Conservation (phyloP, 208 protist species). For the Tetramitus jugosus region DNA sequence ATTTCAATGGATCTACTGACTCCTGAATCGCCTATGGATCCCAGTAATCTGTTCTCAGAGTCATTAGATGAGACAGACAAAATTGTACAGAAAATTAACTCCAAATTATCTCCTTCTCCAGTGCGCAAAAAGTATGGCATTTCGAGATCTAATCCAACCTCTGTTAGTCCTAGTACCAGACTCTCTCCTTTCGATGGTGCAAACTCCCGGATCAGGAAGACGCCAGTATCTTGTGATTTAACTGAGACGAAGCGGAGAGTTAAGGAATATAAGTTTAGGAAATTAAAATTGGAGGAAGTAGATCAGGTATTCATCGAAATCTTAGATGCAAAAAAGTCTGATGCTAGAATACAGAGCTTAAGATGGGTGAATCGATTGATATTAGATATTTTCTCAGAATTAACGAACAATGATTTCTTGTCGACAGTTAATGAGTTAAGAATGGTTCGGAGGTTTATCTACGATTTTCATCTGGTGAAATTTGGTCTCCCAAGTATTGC, state of each 20-base stretch:
- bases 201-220: neutral
- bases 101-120: too few relatives aligned
- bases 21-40: too few relatives aligned
- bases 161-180: neutral
- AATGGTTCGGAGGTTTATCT: neutral
- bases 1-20: too few relatives aligned
- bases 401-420: neutral
- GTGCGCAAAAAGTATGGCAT: neutral
- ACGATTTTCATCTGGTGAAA: neutral
- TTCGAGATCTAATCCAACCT: neutral
- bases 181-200: too few relatives aligned
- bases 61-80: too few relatives aligned
- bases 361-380: slow-evolving; percentile 4
- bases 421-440: neutral
- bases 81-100: too few relatives aligned
- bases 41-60: too few relatives aligned
- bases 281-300: neutral
- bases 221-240: too few relatives aligned
- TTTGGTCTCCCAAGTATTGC: neutral
- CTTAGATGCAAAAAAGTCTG: neutral
- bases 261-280: neutral
- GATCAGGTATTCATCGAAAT: neutral
- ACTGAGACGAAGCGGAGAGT: too few relatives aligned
- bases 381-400: slow-evolving; percentile 6
- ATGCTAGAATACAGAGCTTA: neutral